Conservation (phyloP, 2,329 filamentous ascomycete species). For the Cladosporium sp. region DNA sequence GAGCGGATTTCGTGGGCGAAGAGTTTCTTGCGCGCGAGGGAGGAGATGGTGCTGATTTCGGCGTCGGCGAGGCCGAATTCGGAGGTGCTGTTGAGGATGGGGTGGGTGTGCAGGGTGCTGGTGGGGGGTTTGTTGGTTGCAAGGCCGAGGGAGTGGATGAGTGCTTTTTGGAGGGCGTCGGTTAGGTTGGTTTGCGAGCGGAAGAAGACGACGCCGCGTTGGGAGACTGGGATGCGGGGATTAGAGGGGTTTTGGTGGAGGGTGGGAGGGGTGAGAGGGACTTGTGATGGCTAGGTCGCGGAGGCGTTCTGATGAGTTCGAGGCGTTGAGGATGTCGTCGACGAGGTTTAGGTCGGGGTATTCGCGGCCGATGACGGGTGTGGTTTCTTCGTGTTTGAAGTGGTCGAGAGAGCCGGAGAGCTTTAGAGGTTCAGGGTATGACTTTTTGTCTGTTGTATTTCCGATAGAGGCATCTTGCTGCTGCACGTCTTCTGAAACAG, state of each 20-base stretch:
- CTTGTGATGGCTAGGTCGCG: slow-evolving; percentile 52
- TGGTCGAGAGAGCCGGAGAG: slow-evolving; percentile 29
- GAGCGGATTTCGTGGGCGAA: slow-evolving; percentile 25
- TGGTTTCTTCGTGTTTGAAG: slow-evolving; percentile 53
- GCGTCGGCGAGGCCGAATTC: slow-evolving; percentile 34
- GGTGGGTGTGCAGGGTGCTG: slow-evolving; percentile 57
- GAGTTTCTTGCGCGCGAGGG: slow-evolving; percentile 30
- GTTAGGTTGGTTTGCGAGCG: slow-evolving; percentile 30
- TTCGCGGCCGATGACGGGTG: slow-evolving; percentile 57
- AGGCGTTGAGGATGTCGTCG: slow-evolving; percentile 56
- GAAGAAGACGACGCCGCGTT: slow-evolving; percentile 17
- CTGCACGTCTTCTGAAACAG: background rate
- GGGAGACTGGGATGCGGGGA: slow-evolving; percentile 7
- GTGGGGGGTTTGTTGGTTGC: slow-evolving; percentile 52
- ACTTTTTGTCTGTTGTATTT: background rate
- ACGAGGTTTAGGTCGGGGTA: slow-evolving; percentile 53
- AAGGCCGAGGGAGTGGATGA: slow-evolving; percentile 49
- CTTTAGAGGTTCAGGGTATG: slow-evolving; percentile 11
- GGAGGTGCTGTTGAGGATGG: slow-evolving; percentile 43
- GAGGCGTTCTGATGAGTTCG: slow-evolving; percentile 57
- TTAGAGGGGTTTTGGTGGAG: too few species aligned
- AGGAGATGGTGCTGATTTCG: slow-evolving; percentile 36
- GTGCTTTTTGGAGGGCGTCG: slow-evolving; percentile 46
- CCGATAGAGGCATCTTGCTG: background rate
- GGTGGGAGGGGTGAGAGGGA: slow-evolving; percentile 7